Conservation (phyloP, 1,284 basidiomycete genomes). For the Stygiomarasmius scandens region DNA sequence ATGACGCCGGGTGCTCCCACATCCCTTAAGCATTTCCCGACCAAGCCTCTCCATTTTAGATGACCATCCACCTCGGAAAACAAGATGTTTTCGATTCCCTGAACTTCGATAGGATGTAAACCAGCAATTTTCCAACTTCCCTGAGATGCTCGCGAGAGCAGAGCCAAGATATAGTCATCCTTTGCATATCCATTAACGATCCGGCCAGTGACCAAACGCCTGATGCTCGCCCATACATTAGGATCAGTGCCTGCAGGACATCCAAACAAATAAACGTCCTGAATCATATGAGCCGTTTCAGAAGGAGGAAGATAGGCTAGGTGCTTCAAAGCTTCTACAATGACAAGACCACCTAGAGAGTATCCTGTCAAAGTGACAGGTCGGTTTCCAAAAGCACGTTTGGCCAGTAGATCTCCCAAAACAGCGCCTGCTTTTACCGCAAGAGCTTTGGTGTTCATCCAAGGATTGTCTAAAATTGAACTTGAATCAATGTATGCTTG, state of each 20-base stretch:
- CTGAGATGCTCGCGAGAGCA: constrained; percentile 67
- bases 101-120: constrained; percentile 61
- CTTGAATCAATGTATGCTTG: too few species aligned
- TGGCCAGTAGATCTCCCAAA: constrained; percentile 52
- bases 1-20: constrained; percentile 45
- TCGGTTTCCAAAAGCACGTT: constrained; percentile 57
- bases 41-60: constrained; percentile 54
- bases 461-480: constrained; percentile 66
- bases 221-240: constrained; percentile 61
- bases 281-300: constrained; percentile 55
- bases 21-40: constrained; percentile 46
- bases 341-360: constrained; percentile 47
- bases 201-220: constrained; percentile 67
- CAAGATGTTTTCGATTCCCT: constrained; percentile 73
- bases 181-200: constrained; percentile 75
- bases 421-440: constrained; percentile 59
- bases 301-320: constrained; percentile 41
- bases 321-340: constrained; percentile 28
- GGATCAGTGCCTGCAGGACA: constrained; percentile 63
- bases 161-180: constrained; percentile 76
- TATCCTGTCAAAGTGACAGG: constrained; percentile 61
- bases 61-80: constrained; percentile 57
- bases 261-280: constrained; percentile 79
- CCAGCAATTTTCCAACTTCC: constrained; percentile 74
- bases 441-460: constrained; percentile 57